A percentile compares a stretch with the other conserved stretches of the same genome.
phyloP scores from a whole-genome alignment of 208 protist species.

The Acanthamoeba castellanii region DNA sequence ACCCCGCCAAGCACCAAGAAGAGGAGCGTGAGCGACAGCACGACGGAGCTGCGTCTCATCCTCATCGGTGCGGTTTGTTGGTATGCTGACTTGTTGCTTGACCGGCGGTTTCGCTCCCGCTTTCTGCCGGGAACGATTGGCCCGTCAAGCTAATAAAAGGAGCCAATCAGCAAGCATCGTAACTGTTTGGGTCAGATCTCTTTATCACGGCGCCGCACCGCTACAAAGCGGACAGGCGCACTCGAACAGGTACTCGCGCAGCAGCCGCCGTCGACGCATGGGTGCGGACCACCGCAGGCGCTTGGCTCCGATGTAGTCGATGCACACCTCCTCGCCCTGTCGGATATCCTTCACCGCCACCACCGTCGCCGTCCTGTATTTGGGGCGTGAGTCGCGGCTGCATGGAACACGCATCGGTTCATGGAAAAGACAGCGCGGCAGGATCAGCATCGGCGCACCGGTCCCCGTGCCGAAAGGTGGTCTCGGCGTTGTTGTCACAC shows the following conservation, averaged over 20 bases:
- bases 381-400: background rate
- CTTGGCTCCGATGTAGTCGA: conserved; percentile 15
- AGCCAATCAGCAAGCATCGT: too few species aligned
- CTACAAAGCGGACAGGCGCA: background rate
- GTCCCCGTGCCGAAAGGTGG: conserved; percentile 12
- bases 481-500: conserved; percentile 27
- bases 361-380: background rate
- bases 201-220: too few species aligned
- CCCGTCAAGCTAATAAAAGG: too few species aligned
- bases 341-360: conserved; percentile 39
- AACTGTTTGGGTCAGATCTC: too few species aligned
- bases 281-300: background rate
- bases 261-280: background rate
- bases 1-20: too few species aligned
- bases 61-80: too few species aligned
- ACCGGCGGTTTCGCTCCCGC: too few species aligned
- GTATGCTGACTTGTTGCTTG: too few species aligned
- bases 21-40: too few species aligned
- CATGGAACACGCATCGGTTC: background rate
- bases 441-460: background rate
- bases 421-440: background rate
- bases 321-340: conserved; percentile 8
- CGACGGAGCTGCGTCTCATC: too few species aligned
- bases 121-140: too few species aligned
- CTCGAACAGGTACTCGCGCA: background rate